Conservation (phyloP, 2,329 filamentous ascomycete genomes). For the Pezicula neosporulosa region DNA sequence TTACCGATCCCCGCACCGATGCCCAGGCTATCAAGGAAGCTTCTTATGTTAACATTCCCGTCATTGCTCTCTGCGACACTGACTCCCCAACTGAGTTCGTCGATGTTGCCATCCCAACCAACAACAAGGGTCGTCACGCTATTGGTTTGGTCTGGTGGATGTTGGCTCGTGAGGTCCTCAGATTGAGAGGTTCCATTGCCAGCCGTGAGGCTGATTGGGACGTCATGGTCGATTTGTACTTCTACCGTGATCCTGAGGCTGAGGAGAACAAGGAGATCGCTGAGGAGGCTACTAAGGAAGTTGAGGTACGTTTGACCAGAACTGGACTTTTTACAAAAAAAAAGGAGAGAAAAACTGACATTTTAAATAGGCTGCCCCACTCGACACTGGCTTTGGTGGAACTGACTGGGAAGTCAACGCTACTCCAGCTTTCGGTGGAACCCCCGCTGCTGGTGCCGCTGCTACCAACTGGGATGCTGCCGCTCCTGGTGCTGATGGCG, state of each 20-base stretch:
- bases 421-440: slow-evolving; percentile 57
- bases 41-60: slow-evolving; percentile 99
- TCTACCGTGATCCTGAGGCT: slow-evolving; percentile 98
- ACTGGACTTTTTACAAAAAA: too few relatives aligned
- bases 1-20: slow-evolving; percentile 99
- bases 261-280: slow-evolving; percentile 98
- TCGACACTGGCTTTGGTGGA: slow-evolving; percentile 73
- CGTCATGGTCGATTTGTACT: slow-evolving; percentile 99
- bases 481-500: slow-evolving; percentile 56
- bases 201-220: slow-evolving; percentile 98
- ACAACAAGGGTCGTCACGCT: slow-evolving; percentile 99
- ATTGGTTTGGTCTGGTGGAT: slow-evolving; percentile 99
- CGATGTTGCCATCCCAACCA: slow-evolving; percentile 99
- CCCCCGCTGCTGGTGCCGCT: slow-evolving; percentile 55
- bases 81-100: slow-evolving; percentile 99
- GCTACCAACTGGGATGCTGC: slow-evolving; percentile 59
- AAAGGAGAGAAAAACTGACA: too few relatives aligned
- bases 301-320: slow-evolving; percentile 43
- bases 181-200: slow-evolving; percentile 94
- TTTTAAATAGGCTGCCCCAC: slow-evolving; percentile 48
- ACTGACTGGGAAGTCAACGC: slow-evolving; percentile 82
- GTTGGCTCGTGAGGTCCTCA: slow-evolving; percentile 98
- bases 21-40: slow-evolving; percentile 99
- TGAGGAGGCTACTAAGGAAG: slow-evolving; percentile 75
- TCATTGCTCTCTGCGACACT: slow-evolving; percentile 98